Evolutionary conservation across 176 grass and related monocot genomes (phyloP), one percentile per base, ranked within the genome.

Genomic region (Bonia amplexicaulis): DNA sequence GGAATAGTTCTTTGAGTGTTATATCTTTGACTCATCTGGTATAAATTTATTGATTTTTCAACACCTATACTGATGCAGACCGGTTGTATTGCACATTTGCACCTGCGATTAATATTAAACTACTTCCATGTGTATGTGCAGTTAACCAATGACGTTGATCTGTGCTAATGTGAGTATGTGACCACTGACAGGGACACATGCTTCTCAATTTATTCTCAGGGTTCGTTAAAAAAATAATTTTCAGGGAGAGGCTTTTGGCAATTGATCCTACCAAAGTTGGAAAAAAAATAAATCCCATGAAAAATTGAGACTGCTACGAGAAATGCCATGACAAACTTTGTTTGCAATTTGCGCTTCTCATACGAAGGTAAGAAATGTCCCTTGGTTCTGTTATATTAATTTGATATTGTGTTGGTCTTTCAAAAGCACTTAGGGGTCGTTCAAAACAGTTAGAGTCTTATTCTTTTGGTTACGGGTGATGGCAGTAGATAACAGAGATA

Each of bases 401-500:
- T 54, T 54, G 51, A 54, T 19, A 54, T 54, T 54, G 51, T 20
- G 6, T 7, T 5, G 5, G 51, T 19, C 51, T 19, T 54, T 19
- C 16, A 6, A 54, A 51, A 54, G 51, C 51, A 51, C 48, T 15
- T 51, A 51, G 41, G 41, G 35, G 35, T 0, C 35, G 35, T 37
- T 37, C 35, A 5, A 37, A 37, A 37, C 5, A 6, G 35, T 5
- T 5, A 5, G 5, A 37, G 35, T 5, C 2, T 2, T 31, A 31
- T 31, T 31, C 2, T 31, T 31, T 31, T 31, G 31, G 31, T 2
- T 31, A 31, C n/a, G n/a, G n/a, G n/a, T n/a, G 35, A 37, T 37
- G 2, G 5, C 35, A 37, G 35, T 0, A 0, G 2, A 37, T 0
- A 37, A 37, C 2, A 0, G 1, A 37, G 35, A 37, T 0, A 4